Base-by-base conservation (phyloP, 176 grass and related monocot genomes). In the Oryza rufipogon region DNA sequence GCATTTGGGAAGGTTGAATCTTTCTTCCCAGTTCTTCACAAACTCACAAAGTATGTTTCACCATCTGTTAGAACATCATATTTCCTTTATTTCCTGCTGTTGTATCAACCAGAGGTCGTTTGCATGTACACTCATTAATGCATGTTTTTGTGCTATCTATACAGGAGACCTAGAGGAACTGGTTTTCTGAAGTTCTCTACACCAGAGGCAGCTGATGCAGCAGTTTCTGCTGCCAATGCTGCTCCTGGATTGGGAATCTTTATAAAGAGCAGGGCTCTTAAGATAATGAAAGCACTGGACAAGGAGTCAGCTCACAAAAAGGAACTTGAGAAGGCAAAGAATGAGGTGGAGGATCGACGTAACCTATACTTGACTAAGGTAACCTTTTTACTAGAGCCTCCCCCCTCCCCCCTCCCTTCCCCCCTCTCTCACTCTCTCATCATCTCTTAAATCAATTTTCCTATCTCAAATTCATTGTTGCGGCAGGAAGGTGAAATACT, bases 311-410 rank as follows among this genome's bases (percentile, higher is more conserved):
- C 93, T 94, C 89, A 95, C 46, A 92, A 90, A 70, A 98, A 89
- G 80, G 87, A 89, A 83, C 74, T 91, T 33, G 87, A 98, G 19
- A 98, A 90, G 83, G 67, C 67, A 52, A 98, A 92, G 58, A 81
- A 78, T 71, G 93, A 94, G 86, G 77, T 93, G 52, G 91, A 95
- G 85, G 96, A 98, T 71, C 75, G 91, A 70, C 91, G 93, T 25
- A 95, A 98, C 68, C 89, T 98, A 32, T 98, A 98, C 74, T 87
- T 98, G 66, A 86, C 93, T 38, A 94, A 98, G 96, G 96, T 86
- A 87, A 89, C 58, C 64, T 77, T 46, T 80, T 51, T 1, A 34
- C 19, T 9, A 7, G 14, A 11, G 20, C 2, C 4, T 1, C 54
- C 54, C 56, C 20, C 54, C 58, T 2, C 6, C 17, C 2, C 52